Evolutionary conservation across 2,329 filamentous ascomycete species (phyloP).

Genomic region (Ophiocordyceps camponoti-leonardi): DNA sequence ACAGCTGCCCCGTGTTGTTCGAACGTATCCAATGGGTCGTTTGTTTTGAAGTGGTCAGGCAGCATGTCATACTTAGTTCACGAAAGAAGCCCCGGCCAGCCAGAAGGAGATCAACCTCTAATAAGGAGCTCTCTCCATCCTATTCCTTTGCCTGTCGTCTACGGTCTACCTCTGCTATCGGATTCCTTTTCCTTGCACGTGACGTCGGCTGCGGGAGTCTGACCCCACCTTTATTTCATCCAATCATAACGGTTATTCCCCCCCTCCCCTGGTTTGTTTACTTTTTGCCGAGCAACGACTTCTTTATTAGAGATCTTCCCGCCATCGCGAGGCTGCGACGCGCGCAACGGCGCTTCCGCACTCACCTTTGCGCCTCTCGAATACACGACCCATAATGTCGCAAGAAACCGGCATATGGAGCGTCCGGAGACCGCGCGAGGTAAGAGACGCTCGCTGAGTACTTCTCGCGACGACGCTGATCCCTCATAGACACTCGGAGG

Average conservation of each 20-base stretch:
- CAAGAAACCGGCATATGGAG: slow-evolving; percentile 81
- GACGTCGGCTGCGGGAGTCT: neutral
- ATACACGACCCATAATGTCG: slow-evolving; percentile 41
- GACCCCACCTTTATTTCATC: slow-evolving; percentile 1
- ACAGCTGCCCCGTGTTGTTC: too few relatives aligned
- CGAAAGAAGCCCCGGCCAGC: too few relatives aligned
- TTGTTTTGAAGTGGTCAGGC: too few relatives aligned
- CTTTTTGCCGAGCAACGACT: slow-evolving; percentile 19
- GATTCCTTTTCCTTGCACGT: neutral
- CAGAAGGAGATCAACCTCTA: too few relatives aligned
- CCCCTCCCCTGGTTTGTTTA: slow-evolving; percentile 19
- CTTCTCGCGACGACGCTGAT: slow-evolving; percentile 8
- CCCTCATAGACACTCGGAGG: slow-evolving; percentile 62
- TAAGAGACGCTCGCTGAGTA: slow-evolving; percentile 21
- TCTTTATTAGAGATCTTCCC: neutral
- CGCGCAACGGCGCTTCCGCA: neutral
- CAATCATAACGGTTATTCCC: slow-evolving; percentile 12
- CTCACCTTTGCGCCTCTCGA: neutral
- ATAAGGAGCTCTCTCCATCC: too few relatives aligned
- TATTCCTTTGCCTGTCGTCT: too few relatives aligned
- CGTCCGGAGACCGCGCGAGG: slow-evolving; percentile 80
- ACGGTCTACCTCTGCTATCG: too few relatives aligned
- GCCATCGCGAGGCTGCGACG: neutral
- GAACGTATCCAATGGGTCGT: too few relatives aligned
- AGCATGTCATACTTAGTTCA: too few relatives aligned